Evolutionary conservation across 331 rosid species (phyloP).

Genomic region (Stylosanthes scabra): DNA sequence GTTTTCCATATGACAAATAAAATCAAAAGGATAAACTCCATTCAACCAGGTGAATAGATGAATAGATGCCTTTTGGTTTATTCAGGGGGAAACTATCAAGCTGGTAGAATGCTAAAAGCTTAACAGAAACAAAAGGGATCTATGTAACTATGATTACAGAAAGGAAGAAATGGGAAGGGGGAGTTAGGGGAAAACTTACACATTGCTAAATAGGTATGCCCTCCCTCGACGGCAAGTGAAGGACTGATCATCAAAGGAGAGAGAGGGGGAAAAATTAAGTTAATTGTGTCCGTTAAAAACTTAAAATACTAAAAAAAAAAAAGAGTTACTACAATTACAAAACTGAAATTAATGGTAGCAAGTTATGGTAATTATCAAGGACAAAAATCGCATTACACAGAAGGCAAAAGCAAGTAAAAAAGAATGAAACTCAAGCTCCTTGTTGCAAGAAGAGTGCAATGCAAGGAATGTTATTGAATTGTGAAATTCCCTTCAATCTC

Average conservation of each 20-base stretch:
- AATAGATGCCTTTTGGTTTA: slow-evolving; percentile 10
- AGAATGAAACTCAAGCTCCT: not conserved
- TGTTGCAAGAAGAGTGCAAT: no score
- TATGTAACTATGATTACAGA: not conserved
- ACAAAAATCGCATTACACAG: slow-evolving; percentile 3
- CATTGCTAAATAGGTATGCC: slow-evolving; percentile 83
- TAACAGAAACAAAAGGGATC: slow-evolving; percentile 9
- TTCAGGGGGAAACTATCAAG: not conserved
- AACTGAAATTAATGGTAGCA: slow-evolving; percentile 12
- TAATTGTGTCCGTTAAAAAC: not conserved
- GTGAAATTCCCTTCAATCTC: not conserved
- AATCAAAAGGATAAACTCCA: not conserved
- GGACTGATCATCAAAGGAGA: slow-evolving; percentile 53
- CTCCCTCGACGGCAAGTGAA: slow-evolving; percentile 81
- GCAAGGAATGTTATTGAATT: not conserved
- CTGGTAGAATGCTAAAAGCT: not conserved
- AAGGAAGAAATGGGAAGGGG: not conserved
- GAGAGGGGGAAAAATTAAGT: slow-evolving; percentile 40
- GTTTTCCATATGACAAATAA: not conserved
- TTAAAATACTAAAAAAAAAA: slow-evolving; percentile 14
- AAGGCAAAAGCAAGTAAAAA: not conserved
- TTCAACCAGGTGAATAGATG: slow-evolving; percentile 22
- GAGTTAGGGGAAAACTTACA: slow-evolving; percentile 60
- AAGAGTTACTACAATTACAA: not conserved
- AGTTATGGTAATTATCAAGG: slow-evolving; percentile 15